Conservation (phyloP, 2,329 filamentous ascomycete species). For the Paraphoma sp. region DNA sequence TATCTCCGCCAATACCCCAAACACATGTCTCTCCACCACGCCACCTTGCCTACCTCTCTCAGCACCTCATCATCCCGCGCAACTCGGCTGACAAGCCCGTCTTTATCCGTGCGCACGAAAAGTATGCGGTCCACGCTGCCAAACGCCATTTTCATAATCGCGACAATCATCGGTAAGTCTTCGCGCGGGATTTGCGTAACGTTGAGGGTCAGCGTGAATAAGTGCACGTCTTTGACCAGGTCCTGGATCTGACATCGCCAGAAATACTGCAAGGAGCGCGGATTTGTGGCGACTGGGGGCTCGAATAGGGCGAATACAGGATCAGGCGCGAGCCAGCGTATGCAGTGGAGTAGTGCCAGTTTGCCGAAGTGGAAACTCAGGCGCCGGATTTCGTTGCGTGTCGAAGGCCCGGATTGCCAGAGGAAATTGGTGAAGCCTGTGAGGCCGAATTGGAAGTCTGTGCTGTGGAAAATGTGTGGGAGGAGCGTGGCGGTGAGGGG, state of each 20-base stretch:
- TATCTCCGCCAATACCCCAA: background rate
- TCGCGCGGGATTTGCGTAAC: conserved; percentile 18
- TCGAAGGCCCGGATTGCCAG: conserved; percentile 28
- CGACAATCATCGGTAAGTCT: conserved; percentile 33
- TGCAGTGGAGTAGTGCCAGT: conserved; percentile 31
- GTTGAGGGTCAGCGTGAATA: conserved; percentile 31
- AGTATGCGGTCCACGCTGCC: conserved; percentile 21
- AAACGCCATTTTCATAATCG: conserved; percentile 23
- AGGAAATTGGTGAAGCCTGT: conserved; percentile 29
- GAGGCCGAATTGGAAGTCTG: conserved; percentile 33
- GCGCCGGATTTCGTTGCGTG: conserved; percentile 26
- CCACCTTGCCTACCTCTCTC: background rate
- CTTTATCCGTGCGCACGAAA: conserved; percentile 14
- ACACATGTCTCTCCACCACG: background rate
- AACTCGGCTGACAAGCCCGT: background rate
- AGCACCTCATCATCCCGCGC: background rate
- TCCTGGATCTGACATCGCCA: conserved; percentile 43
- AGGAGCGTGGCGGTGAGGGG: conserved; percentile 22
- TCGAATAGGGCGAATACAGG: conserved; percentile 34
- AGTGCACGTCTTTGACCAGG: conserved; percentile 29
- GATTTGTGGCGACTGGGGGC: conserved; percentile 25
- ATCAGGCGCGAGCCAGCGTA: conserved; percentile 41
- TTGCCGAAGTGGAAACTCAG: conserved; percentile 30
- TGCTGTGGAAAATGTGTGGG: conserved; percentile 33
- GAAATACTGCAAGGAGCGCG: conserved; percentile 29